Evolutionary conservation across 768 basidiomycete species (phyloP).

Genomic region (Tricholoma hemisulphureum): DNA sequence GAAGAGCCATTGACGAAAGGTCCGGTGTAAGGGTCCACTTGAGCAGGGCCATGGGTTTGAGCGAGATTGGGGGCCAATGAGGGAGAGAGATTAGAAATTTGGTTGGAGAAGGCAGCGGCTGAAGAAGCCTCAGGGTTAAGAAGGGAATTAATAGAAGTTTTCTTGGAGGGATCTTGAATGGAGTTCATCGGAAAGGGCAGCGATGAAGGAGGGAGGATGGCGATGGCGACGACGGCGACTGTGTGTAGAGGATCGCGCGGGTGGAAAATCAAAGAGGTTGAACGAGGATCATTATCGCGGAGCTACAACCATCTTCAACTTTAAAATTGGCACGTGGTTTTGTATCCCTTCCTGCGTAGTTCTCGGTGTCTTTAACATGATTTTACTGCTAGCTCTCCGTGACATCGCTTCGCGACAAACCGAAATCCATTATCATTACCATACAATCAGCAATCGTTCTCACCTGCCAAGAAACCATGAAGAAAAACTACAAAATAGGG

Average conservation of each 20-base stretch:
- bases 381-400: no score
- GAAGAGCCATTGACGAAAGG: slow-evolving; percentile 28
- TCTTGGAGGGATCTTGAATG: slow-evolving; percentile 38
- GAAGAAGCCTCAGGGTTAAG: slow-evolving; percentile 41
- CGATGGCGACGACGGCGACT: background rate
- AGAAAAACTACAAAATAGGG: background rate
- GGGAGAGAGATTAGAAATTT: slow-evolving; percentile 18
- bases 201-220: background rate
- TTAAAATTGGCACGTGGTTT: background rate
- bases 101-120: slow-evolving; percentile 16
- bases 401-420: background rate
- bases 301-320: slow-evolving; percentile 1
- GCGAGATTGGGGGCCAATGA: slow-evolving; percentile 18
- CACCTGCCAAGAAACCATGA: background rate
- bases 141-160: slow-evolving; percentile 41
- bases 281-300: slow-evolving; percentile 3
- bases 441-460: background rate
- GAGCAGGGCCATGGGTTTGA: slow-evolving; percentile 24
- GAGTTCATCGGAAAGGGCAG: slow-evolving; percentile 25
- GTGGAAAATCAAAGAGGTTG: background rate
- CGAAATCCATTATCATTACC: background rate
- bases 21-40: slow-evolving; percentile 19
- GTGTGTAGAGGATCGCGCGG: background rate
- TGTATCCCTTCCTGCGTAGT: background rate
- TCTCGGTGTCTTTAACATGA: background rate